These are phyloP conservation scores for Lipomyces kockii DNA, from an alignment of 805 yeast species.

Conservation along the genomic window DNA sequence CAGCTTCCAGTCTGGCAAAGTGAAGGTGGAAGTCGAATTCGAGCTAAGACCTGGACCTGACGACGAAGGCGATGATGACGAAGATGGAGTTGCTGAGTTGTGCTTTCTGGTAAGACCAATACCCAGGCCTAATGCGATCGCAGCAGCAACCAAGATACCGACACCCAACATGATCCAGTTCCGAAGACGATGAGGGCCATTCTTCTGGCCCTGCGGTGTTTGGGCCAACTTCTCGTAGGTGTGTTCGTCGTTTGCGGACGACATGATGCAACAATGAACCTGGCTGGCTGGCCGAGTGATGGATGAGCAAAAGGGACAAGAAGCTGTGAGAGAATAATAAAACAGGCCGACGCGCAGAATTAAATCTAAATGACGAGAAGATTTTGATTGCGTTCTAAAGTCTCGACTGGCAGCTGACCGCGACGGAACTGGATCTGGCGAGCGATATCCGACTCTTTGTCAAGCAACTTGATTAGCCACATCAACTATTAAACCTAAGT, in stretches of 20 bases:
- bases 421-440: too few relatives aligned
- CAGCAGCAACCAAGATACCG: constrained; percentile 21
- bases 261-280: not conserved
- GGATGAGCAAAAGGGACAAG: not conserved
- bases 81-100: constrained; percentile 6
- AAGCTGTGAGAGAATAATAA: not conserved
- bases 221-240: not conserved
- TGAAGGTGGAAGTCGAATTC: not conserved
- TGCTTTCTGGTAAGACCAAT: constrained; percentile 24
- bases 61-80: not conserved
- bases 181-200: not conserved
- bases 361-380: too few relatives aligned
- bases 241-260: not conserved
- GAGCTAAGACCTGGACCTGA: not conserved
- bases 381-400: too few relatives aligned
- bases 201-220: not conserved
- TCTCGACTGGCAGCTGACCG: too few relatives aligned
- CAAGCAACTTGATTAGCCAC: too few relatives aligned
- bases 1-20: constrained; percentile 25
- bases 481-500: too few relatives aligned
- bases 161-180: not conserved
- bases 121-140: constrained; percentile 34
- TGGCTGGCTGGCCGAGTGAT: too few relatives aligned
- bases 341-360: too few relatives aligned
- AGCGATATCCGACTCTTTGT: too few relatives aligned